Conservation (phyloP, 805 yeast species). For the Candida parachauliodes region DNA sequence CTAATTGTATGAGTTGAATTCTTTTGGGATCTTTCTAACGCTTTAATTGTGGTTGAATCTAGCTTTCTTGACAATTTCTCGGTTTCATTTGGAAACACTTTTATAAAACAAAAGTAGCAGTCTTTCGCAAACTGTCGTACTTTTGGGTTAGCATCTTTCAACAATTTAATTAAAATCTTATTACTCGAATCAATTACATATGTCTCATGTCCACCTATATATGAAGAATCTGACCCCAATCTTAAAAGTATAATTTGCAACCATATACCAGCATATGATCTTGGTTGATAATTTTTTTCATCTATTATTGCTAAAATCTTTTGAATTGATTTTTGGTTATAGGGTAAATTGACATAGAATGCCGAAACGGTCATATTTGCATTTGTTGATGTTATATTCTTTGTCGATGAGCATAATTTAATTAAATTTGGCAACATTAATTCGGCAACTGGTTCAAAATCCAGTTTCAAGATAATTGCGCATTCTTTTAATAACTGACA, state of each 20-base stretch:
- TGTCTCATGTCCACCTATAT: slow-evolving; percentile 25
- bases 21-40: slow-evolving; percentile 52
- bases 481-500: slow-evolving; percentile 75
- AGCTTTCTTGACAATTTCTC: slow-evolving; percentile 35
- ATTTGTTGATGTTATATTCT: slow-evolving; percentile 57
- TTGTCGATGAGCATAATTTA: slow-evolving; percentile 56
- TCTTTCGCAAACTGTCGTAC: slow-evolving; percentile 75
- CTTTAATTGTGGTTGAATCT: slow-evolving; percentile 49
- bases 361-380: slow-evolving; percentile 55
- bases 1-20: slow-evolving; percentile 8
- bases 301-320: slow-evolving; percentile 48
- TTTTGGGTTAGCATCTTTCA: slow-evolving; percentile 74
- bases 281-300: slow-evolving; percentile 71
- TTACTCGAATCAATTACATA: slow-evolving; percentile 40
- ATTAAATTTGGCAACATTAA: slow-evolving; percentile 44
- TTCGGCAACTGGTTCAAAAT: slow-evolving; percentile 50
- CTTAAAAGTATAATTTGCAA: slow-evolving; percentile 57
- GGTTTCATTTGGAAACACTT: slow-evolving; percentile 51
- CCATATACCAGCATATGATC: slow-evolving; percentile 69
- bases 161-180: slow-evolving; percentile 53
- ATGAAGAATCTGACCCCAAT: slow-evolving; percentile 35
- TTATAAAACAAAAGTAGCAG: slow-evolving; percentile 68
- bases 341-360: slow-evolving; percentile 53
- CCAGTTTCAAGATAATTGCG: slow-evolving; percentile 35
- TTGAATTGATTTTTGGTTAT: slow-evolving; percentile 47